A percentile compares a stretch with the other conserved stretches of the same genome.
These are phyloP conservation scores for Talaromyces islandicus DNA, from an alignment of 2,329 filamentous ascomycete genomes.

Conservation along the genomic window DNA sequence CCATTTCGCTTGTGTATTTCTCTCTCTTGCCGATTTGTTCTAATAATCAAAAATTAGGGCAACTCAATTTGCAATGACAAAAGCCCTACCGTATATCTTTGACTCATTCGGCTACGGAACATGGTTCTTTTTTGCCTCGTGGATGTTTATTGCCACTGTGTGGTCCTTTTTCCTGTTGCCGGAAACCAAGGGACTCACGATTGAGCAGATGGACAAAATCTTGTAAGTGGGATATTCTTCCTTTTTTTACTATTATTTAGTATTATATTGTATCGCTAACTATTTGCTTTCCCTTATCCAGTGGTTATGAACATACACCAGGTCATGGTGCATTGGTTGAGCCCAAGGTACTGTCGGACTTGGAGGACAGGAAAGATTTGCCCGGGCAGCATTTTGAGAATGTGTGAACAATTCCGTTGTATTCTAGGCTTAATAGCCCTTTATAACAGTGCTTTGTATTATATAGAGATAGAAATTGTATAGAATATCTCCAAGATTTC, in stretches of 20 bases:
- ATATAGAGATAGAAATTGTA: neutral
- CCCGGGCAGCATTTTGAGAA: neutral
- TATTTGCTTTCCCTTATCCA: neutral
- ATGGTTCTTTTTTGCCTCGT: constrained; percentile 37
- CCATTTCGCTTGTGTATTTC: neutral
- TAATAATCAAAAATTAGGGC: neutral
- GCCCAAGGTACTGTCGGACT: neutral
- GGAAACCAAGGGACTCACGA: constrained; percentile 16
- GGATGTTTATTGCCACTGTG: constrained; percentile 28
- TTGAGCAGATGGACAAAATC: constrained; percentile 15
- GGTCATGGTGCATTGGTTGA: neutral
- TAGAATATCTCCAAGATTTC: neutral
- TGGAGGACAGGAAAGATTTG: neutral
- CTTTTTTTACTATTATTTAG: no score
- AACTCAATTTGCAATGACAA: constrained; percentile 28
- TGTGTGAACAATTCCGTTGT: neutral
- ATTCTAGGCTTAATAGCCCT: neutral
- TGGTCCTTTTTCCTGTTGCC: constrained; percentile 31
- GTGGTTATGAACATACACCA: neutral
- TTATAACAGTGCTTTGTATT: neutral
- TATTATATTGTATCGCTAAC: neutral
- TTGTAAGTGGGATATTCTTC: neutral
- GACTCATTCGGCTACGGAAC: constrained; percentile 33
- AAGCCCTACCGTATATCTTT: constrained; percentile 36
- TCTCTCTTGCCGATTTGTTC: neutral